These are phyloP conservation scores for Wallemia hederae DNA, from an alignment of 1,284 basidiomycete genomes.

Conservation along the genomic window DNA sequence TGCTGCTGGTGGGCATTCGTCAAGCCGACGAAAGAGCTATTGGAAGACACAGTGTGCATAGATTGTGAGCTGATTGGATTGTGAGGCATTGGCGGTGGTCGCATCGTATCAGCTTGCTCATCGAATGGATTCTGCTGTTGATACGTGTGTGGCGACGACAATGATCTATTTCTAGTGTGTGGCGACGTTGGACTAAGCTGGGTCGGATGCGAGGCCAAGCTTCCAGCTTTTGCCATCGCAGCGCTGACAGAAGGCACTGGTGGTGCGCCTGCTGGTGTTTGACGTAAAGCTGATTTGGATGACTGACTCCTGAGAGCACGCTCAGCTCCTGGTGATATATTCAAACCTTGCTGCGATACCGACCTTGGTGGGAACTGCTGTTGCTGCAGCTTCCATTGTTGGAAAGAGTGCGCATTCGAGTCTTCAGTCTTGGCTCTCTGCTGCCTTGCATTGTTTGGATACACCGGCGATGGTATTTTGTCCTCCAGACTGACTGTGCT, in stretches of 20 bases:
- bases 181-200: slow-evolving; percentile 11
- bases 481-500: not conserved
- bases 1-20: slow-evolving; percentile 4
- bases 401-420: slow-evolving; percentile 30
- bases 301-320: slow-evolving; percentile 8
- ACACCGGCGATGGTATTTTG: not conserved
- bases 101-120: slow-evolving; percentile 8
- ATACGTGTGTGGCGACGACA: slow-evolving; percentile 21
- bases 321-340: slow-evolving; percentile 22
- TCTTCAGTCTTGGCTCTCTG: slow-evolving; percentile 42
- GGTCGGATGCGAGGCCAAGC: slow-evolving; percentile 21
- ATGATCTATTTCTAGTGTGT: slow-evolving; percentile 17
- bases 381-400: slow-evolving; percentile 10
- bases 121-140: slow-evolving; percentile 11
- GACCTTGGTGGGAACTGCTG: slow-evolving; percentile 4
- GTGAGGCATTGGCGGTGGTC: not conserved
- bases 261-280: slow-evolving; percentile 7
- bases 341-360: slow-evolving; percentile 14
- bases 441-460: slow-evolving; percentile 16
- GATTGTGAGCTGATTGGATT: slow-evolving; percentile 1
- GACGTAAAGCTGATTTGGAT: slow-evolving; percentile 8
- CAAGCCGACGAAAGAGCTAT: slow-evolving; percentile 2
- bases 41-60: not conserved
- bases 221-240: slow-evolving; percentile 5
- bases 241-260: slow-evolving; percentile 2